Evolutionary conservation across 306 rosid species (phyloP).

Genomic region (Rosa lucieae): DNA sequence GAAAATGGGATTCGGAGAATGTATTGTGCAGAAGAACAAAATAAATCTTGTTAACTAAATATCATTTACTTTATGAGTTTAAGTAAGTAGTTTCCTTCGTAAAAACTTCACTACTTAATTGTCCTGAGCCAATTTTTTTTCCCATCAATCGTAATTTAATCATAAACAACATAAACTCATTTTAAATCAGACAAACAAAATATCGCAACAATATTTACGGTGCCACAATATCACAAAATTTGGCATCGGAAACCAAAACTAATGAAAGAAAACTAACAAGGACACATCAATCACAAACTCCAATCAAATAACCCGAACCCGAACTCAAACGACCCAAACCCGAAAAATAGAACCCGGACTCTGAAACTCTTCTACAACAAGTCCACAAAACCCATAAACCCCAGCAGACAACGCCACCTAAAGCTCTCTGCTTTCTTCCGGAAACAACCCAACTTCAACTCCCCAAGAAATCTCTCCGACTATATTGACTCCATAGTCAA

Average conservation of each 20-base stretch:
- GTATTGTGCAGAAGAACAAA: not conserved
- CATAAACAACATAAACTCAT: no score
- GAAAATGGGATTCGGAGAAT: not conserved
- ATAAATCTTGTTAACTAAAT: no score
- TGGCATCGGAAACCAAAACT: no score
- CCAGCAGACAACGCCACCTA: not conserved
- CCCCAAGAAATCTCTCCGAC: not conserved
- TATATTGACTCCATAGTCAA: not conserved
- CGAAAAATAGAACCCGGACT: not conserved
- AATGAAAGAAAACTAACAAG: no score
- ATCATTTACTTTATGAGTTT: no score
- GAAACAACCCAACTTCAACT: not conserved
- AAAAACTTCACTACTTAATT: no score
- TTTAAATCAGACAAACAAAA: no score
- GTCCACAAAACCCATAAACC: slow-evolving; percentile 5
- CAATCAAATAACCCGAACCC: not conserved
- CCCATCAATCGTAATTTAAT: no score
- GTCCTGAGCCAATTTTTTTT: no score
- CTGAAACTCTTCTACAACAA: not conserved
- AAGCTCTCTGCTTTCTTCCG: not conserved
- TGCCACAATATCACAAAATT: no score
- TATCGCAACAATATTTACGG: no score
- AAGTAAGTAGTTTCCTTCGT: no score
- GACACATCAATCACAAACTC: not conserved
- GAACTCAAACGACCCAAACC: not conserved